Conservation (phyloP, 805 yeast genomes). For the Yarrowia keelungensis region DNA sequence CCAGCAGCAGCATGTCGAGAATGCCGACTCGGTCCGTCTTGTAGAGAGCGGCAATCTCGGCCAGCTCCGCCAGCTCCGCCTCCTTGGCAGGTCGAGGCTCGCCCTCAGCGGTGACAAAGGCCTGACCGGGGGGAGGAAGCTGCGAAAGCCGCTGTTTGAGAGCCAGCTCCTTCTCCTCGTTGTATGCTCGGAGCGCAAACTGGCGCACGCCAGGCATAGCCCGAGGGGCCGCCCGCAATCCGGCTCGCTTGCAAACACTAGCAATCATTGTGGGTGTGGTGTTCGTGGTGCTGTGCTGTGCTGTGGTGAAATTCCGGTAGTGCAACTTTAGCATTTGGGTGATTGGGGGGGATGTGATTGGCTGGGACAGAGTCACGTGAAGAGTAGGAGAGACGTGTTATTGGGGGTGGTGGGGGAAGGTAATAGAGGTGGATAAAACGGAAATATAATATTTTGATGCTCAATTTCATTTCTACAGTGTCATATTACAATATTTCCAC, state of each 20-base stretch:
- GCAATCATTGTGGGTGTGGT: conserved; percentile 34
- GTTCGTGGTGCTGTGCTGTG: conserved; percentile 34
- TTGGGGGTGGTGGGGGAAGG: background rate
- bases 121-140: conserved; percentile 67
- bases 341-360: conserved; percentile 37
- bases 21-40: conserved; percentile 62
- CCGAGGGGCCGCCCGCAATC: conserved; percentile 33
- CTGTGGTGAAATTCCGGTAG: conserved; percentile 32
- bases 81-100: conserved; percentile 73
- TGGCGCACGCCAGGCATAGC: conserved; percentile 28
- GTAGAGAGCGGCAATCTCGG: conserved; percentile 69
- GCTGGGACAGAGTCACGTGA: conserved; percentile 29
- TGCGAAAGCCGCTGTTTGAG: conserved; percentile 67
- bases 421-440: background rate
- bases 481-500: too few species aligned
- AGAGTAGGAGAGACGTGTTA: background rate
- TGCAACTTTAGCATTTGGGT: conserved; percentile 37
- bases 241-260: conserved; percentile 37
- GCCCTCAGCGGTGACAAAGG: conserved; percentile 79
- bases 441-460: background rate
- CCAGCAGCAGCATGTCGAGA: conserved; percentile 57
- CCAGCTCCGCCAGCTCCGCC: conserved; percentile 69
- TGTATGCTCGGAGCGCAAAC: conserved; percentile 47
- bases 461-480: background rate
- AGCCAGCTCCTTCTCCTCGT: conserved; percentile 57